Evolutionary conservation across 768 basidiomycete genomes (phyloP).

Genomic region (Cubamyces lactineus): DNA sequence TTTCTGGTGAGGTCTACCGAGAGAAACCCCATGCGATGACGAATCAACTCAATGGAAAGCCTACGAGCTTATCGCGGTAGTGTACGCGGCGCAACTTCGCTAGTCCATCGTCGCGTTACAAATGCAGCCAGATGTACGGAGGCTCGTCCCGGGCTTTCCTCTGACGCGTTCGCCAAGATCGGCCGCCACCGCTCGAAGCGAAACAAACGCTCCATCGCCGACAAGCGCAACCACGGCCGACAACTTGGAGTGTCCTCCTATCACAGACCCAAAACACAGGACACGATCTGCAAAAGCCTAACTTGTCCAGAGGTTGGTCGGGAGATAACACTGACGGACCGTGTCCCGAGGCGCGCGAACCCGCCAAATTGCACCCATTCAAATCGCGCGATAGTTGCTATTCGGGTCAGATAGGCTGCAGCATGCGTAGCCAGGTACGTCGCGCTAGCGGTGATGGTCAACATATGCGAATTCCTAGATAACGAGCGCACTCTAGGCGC

Average conservation of each 20-base stretch:
- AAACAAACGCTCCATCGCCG: not conserved
- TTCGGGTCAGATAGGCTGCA: no score
- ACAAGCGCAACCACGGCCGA: not conserved
- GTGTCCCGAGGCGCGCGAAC: constrained; percentile 1
- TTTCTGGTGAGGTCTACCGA: no score
- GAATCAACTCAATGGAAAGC: not conserved
- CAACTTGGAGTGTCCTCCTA: not conserved
- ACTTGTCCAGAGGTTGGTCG: not conserved
- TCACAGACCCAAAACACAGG: constrained; percentile 7
- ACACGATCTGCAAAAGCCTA: constrained; percentile 20
- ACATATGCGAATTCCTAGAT: not conserved
- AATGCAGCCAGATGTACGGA: not conserved
- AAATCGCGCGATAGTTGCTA: no score
- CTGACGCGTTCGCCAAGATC: not conserved
- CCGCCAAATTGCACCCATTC: not conserved
- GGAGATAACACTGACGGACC: constrained; percentile 4
- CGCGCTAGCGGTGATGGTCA: not conserved
- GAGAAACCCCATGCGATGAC: no score
- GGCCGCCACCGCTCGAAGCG: constrained; percentile 2
- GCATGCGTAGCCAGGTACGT: not conserved
- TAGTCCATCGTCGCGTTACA: not conserved
- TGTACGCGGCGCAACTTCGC: constrained; percentile 9
- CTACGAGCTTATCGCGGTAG: not conserved
- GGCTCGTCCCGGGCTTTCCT: not conserved
- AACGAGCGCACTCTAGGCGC: no score